phyloP scores from a whole-genome alignment of 2,329 filamentous ascomycete genomes.

The Talaromyces piceae region DNA sequence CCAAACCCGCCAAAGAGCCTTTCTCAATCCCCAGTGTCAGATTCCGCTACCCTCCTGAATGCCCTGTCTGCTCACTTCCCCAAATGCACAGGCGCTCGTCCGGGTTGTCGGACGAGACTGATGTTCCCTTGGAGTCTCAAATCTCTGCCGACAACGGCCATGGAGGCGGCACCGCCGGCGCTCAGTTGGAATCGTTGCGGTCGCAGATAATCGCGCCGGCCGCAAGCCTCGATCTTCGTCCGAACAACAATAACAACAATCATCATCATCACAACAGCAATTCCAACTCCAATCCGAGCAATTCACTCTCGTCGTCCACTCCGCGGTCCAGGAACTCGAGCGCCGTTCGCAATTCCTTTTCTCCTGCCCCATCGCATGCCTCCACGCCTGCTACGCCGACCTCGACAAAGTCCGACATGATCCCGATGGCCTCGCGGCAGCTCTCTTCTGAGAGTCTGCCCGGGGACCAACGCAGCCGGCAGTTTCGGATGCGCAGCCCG shows the following conservation, averaged over 20 bases:
- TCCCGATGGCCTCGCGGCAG: constrained; percentile 31
- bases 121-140: constrained; percentile 28
- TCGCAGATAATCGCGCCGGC: constrained; percentile 30
- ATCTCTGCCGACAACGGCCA: constrained; percentile 24
- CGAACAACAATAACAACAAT: constrained; percentile 9
- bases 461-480: constrained; percentile 32
- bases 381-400: constrained; percentile 7
- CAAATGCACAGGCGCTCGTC: constrained; percentile 42
- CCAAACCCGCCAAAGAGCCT: background rate
- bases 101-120: constrained; percentile 36
- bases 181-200: constrained; percentile 22
- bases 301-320: constrained; percentile 20
- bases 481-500: constrained; percentile 46
- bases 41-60: constrained; percentile 19
- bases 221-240: constrained; percentile 3
- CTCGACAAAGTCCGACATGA: constrained; percentile 14
- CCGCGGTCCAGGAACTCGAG: constrained; percentile 34
- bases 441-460: constrained; percentile 30
- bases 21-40: background rate
- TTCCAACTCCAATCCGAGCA: constrained; percentile 19
- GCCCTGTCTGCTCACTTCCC: constrained; percentile 27
- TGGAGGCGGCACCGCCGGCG: constrained; percentile 21
- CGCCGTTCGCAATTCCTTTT: constrained; percentile 28
- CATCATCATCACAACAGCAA: constrained; percentile 14
- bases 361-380: constrained; percentile 10